Evolutionary conservation across 225 moss, liverwort and hornwort genomes (phyloP), one percentile per base, ranked within the genome.

Genomic region (Anthoceros angustus): DNA sequence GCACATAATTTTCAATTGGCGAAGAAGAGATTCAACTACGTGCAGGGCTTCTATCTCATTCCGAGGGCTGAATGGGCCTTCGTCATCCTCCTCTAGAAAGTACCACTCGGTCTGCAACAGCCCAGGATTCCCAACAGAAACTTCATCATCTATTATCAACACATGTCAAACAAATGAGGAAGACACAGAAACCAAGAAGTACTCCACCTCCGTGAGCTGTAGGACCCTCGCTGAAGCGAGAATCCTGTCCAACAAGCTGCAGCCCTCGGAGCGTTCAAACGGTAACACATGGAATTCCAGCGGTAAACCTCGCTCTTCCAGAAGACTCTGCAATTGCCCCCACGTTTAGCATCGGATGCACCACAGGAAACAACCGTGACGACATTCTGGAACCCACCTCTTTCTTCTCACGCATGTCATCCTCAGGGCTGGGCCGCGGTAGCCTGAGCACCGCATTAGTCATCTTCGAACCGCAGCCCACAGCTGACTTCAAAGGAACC

Each of bases 41-140:
- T 68, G 70, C 26, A 80, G 72, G 45, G 80, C 77, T 67, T 80
- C 77, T 42, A 77, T 65, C 64, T 80, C 77, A 50, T 80, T 77
- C 23, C 80, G 77, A 62, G 80, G 80, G 72, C 75, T 80, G 43
- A 77, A 80, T 11, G 80, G 77, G 23, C 80, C 80, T 66, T 45
- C 70, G 38, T 73, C 80, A 43, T 70, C 72, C 14, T 72, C 75
- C 43, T 80, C 80, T 65, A 80, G 49, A 62, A 77, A 80, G 61
- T 80, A 80, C 77, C 77, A 80, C 60, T 80, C 80, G 43, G 64
- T 73, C 80, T 80, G 71, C 71, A 76, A 5, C 61, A 39, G 10
- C 40, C 62, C 60, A n/a, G 41, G 61, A 41, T 26, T 16, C 12
- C 49, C 10, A 50, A 39, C 5, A 15, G 16, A 41, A 18, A 41